Evolutionary conservation across 768 basidiomycete genomes (phyloP).

Genomic region (Podaxis rugospora): DNA sequence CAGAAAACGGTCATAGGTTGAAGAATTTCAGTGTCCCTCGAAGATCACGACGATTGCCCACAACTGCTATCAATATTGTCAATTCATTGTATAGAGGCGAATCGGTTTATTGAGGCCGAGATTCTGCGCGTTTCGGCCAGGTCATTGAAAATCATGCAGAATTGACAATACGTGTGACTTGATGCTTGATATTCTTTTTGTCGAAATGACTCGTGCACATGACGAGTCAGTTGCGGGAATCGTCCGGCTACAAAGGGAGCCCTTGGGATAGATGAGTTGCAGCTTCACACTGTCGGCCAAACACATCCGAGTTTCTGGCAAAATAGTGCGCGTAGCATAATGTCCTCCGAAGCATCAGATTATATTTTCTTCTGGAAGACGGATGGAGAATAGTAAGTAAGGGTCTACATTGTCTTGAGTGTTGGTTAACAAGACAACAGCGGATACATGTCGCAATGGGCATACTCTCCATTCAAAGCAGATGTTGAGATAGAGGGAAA

Average conservation of each 20-base stretch:
- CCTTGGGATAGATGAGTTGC: background rate
- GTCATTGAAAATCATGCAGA: no score
- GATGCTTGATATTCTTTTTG: background rate
- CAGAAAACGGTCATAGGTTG: no score
- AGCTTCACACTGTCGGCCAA: background rate
- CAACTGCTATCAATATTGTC: no score
- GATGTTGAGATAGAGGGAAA: constrained; percentile 25
- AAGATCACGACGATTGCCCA: no score
- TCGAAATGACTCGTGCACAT: background rate
- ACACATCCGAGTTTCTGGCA: background rate
- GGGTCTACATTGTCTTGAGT: background rate
- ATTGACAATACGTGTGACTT: background rate
- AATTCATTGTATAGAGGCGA: no score
- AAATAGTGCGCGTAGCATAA: background rate
- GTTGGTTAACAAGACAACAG: constrained; percentile 17
- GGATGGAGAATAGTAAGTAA: constrained; percentile 35
- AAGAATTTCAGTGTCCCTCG: no score
- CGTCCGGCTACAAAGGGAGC: background rate
- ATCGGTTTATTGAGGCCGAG: no score
- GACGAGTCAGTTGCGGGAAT: background rate
- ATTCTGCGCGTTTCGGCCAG: no score
- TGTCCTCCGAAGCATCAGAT: constrained; percentile 22
- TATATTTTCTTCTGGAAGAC: constrained; percentile 45
- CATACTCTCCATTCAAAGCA: constrained; percentile 39
- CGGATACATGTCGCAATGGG: constrained; percentile 51